phyloP scores from a whole-genome alignment of 2,329 filamentous ascomycete species.

The Phialophora tarda region DNA sequence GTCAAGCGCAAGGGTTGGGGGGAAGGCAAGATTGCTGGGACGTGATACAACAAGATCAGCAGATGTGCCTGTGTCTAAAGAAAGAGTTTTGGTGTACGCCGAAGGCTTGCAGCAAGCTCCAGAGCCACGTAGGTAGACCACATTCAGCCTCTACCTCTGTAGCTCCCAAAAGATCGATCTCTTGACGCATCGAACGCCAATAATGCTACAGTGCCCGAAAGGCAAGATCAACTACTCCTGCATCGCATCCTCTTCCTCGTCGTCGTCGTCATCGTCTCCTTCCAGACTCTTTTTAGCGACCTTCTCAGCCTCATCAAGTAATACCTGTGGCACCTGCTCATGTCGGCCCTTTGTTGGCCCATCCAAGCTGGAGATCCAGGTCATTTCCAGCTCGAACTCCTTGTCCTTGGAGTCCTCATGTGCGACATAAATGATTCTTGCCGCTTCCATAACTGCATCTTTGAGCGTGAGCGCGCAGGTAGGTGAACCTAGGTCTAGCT shows the following conservation, averaged over 20 bases:
- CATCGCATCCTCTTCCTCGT: slow-evolving; percentile 83
- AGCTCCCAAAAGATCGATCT: slow-evolving; percentile 9
- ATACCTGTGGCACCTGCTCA: slow-evolving; percentile 87
- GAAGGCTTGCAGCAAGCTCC: not conserved
- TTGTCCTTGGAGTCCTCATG: slow-evolving; percentile 99
- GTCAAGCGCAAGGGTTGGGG: slow-evolving; percentile 85
- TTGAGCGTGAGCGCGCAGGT: slow-evolving; percentile 71
- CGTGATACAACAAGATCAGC: slow-evolving; percentile 8
- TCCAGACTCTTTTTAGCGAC: slow-evolving; percentile 90
- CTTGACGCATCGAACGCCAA: slow-evolving; percentile 28
- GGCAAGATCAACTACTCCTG: slow-evolving; percentile 68
- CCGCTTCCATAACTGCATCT: slow-evolving; percentile 94
- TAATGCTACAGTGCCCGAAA: slow-evolving; percentile 33
- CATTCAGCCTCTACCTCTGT: slow-evolving; percentile 3
- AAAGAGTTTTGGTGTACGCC: not conserved
- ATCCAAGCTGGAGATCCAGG: slow-evolving; percentile 85
- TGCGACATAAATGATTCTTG: slow-evolving; percentile 93
- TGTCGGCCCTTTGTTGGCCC: slow-evolving; percentile 93
- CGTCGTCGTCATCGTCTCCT: slow-evolving; percentile 81
- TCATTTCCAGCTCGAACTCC: slow-evolving; percentile 99
- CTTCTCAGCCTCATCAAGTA: slow-evolving; percentile 89
- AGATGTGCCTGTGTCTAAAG: not conserved
- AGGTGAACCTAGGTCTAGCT: slow-evolving; percentile 82
- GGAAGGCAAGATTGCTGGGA: slow-evolving; percentile 64
- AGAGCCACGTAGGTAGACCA: slow-evolving; percentile 5